These are phyloP conservation scores for Trametes sp. DNA, from an alignment of 1,284 basidiomycete species.

Conservation along the genomic window DNA sequence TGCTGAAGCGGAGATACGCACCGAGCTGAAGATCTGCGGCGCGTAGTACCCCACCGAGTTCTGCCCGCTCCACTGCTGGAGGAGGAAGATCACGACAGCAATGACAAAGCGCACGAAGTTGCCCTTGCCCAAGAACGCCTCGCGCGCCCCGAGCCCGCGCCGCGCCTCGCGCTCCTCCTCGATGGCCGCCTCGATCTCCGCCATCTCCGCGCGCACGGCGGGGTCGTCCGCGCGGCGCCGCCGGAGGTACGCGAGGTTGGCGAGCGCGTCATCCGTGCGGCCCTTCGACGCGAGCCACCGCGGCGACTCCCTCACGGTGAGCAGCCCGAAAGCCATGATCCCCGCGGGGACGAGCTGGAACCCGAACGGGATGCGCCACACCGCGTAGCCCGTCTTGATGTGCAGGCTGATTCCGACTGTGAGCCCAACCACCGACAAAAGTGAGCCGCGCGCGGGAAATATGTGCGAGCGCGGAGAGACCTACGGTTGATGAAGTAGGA, in stretches of 20 bases:
- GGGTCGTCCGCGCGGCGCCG: slow-evolving; percentile 55
- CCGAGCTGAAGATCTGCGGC: slow-evolving; percentile 75
- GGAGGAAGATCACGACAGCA: slow-evolving; percentile 63
- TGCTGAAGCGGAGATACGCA: slow-evolving; percentile 38
- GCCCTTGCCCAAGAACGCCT: slow-evolving; percentile 78
- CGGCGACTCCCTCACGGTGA: slow-evolving; percentile 67
- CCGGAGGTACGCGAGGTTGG: slow-evolving; percentile 63
- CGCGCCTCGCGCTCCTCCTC: slow-evolving; percentile 67
- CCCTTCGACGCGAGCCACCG: slow-evolving; percentile 46
- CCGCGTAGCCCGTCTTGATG: slow-evolving; percentile 51
- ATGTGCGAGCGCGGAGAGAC: slow-evolving; percentile 34
- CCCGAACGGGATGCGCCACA: slow-evolving; percentile 81
- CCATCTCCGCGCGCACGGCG: slow-evolving; percentile 60
- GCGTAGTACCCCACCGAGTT: slow-evolving; percentile 80
- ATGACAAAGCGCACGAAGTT: slow-evolving; percentile 77
- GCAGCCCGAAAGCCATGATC: slow-evolving; percentile 75
- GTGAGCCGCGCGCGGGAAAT: too few relatives aligned
- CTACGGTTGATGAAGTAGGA: slow-evolving; percentile 81
- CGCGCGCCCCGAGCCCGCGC: slow-evolving; percentile 58
- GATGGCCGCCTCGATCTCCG: slow-evolving; percentile 72
- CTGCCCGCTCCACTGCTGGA: slow-evolving; percentile 74
- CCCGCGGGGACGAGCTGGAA: slow-evolving; percentile 82
- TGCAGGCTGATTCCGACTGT: slow-evolving; percentile 69
- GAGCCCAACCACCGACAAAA: too few relatives aligned
- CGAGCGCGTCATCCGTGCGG: slow-evolving; percentile 42